A percentile compares a stretch with the other conserved stretches of the same genome.
Conservation (phyloP, 495 filamentous ascomycete species). For the Talaromyces stipitatus region DNA sequence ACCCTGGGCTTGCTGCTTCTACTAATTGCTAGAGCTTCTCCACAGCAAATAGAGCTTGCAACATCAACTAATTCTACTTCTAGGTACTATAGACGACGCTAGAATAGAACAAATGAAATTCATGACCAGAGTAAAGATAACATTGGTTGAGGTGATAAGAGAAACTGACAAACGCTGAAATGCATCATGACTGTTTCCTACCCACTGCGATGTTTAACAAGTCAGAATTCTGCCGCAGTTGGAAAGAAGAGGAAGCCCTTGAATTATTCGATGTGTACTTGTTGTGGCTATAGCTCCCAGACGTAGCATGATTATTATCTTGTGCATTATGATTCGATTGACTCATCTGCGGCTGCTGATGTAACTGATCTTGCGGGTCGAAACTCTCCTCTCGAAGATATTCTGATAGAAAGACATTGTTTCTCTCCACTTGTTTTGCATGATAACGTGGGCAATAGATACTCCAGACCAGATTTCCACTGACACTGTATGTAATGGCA, state of each 20-base stretch:
- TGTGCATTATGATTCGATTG: neutral
- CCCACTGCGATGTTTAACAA: neutral
- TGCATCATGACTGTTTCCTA: neutral
- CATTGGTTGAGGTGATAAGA: too few species aligned
- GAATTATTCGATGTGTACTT: neutral
- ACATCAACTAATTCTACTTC: too few species aligned
- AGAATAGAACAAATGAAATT: too few species aligned
- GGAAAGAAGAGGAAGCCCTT: neutral
- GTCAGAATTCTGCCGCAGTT: neutral
- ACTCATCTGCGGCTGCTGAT: neutral
- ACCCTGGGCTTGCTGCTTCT: too few species aligned
- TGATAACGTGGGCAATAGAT: neutral
- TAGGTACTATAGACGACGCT: too few species aligned
- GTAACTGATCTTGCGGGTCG: neutral
- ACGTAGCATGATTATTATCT: neutral
- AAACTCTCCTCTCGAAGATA: neutral
- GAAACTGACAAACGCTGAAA: neutral
- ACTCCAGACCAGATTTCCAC: constrained; percentile 1
- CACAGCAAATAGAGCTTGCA: too few species aligned
- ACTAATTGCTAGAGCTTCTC: too few species aligned
- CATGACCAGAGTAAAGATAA: too few species aligned
- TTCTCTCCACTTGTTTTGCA: neutral
- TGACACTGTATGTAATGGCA: neutral
- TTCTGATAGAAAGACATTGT: neutral
- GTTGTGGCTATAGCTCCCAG: neutral